Base-by-base conservation (phyloP, 495 filamentous ascomycete genomes). In the Copromyces sp. region DNA sequence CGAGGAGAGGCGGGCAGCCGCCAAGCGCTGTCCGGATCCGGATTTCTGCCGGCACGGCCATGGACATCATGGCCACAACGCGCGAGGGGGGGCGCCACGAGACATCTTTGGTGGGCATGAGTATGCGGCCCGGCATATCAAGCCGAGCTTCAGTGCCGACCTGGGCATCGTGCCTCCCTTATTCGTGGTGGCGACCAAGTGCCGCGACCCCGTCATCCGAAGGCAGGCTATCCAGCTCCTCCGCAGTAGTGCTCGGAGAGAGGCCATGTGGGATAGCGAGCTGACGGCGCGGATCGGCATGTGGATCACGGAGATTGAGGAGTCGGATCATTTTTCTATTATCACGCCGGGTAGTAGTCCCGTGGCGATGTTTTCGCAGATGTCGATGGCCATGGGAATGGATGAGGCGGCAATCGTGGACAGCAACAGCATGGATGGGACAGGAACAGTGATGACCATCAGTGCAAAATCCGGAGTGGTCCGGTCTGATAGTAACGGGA, bases 221-320 rank as follows among this genome's bases (percentile, higher is more conserved):
- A 81, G 86, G 4, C 83, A 85, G 71, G 89, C 89, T 7, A 87
- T 91, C 59, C 78, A 81, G 69, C 76, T 90, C 11, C 80, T 91
- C 39, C 79, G 81, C 44, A 83, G 82, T 32, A 83, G 84, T 61
- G 84, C 85, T 4, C 80, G 89, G 40, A 83, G 89, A 74, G 90
- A 91, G 80, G 89, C 87, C 20, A 85, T 91, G 75, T 91, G 86
- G 86, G 87, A 91, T 77, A 90, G 88, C 74, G 79, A 86, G 72
- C 77, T 88, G 42, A 83, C 84, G 29, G 87, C 87, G 8, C 81
- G 81, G 2, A 85, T 89, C 72, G 86, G 83, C 11, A 83, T 85
- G 72, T 86, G 86, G 80, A 79, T 90, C 72, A 83, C 88, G 72
- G 80, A 81, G 11, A 81, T 89, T 32, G 89, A 92, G 74, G 90